phyloP scores from a whole-genome alignment of 306 rosid species.

The Phaseolus lunatus region DNA sequence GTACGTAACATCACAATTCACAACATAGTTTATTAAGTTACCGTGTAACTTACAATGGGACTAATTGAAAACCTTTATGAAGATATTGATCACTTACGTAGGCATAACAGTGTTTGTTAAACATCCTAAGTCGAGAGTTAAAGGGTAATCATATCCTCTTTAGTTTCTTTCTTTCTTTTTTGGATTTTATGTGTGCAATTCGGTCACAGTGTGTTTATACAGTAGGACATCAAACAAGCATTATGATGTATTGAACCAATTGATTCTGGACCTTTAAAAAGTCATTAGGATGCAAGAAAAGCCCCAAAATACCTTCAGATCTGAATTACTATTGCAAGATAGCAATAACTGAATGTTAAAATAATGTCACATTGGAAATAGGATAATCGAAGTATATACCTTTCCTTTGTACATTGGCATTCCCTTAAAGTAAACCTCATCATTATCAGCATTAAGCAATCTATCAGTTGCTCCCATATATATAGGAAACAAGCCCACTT shows the following conservation, averaged over 20 bases:
- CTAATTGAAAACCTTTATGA: conserved; percentile 21
- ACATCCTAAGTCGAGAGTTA: conserved; percentile 13
- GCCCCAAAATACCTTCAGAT: conserved; percentile 16
- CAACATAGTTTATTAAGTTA: neutral
- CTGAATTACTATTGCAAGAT: neutral
- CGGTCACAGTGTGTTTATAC: neutral
- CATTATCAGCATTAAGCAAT: conserved; percentile 83
- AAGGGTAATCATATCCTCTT: neutral
- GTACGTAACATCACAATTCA: neutral
- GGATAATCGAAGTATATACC: conserved; percentile 53
- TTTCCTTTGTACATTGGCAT: conserved; percentile 86
- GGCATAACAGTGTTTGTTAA: conserved; percentile 2
- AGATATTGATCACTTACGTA: conserved; percentile 9
- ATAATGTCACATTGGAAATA: neutral
- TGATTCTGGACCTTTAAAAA: neutral
- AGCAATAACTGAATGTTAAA: conserved; percentile 26
- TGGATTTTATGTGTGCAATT: neutral
- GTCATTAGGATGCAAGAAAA: neutral
- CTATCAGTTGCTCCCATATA: conserved; percentile 76
- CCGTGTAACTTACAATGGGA: conserved; percentile 18
- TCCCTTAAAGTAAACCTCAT: conserved; percentile 82
- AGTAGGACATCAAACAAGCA: neutral
- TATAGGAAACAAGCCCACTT: conserved; percentile 72
- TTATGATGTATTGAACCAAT: neutral
- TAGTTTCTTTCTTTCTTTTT: neutral